A percentile compares a stretch with the other conserved stretches of the same genome.
phyloP scores from a whole-genome alignment of 345 rosid species.

The Eucalyptus regnans region DNA sequence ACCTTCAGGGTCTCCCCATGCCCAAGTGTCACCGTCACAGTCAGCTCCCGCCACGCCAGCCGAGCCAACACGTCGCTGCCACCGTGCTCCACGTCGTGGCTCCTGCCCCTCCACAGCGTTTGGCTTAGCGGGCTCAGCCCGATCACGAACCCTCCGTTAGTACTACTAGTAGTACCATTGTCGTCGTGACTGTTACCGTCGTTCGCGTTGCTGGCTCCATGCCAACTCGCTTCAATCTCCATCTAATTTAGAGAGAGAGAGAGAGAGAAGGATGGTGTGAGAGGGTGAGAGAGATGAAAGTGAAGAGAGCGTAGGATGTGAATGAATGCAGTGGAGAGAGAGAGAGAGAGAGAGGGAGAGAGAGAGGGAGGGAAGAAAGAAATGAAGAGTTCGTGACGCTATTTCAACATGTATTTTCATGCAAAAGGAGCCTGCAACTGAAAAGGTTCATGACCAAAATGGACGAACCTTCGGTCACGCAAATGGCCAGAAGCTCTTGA shows the following conservation, averaged over 20 bases:
- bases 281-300: neutral
- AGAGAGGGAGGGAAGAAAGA: neutral
- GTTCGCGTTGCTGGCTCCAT: neutral
- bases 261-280: neutral
- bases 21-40: slow-evolving; percentile 59
- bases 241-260: neutral
- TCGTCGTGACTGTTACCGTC: neutral
- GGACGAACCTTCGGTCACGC: neutral
- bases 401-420: neutral
- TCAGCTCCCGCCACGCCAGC: slow-evolving; percentile 89
- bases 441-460: neutral
- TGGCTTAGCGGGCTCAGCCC: slow-evolving; percentile 82
- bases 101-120: slow-evolving; percentile 60
- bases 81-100: slow-evolving; percentile 21
- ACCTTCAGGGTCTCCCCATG: slow-evolving; percentile 71
- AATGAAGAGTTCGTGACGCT: neutral
- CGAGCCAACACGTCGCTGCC: slow-evolving; percentile 81
- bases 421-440: neutral
- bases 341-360: no score
- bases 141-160: neutral
- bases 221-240: neutral
- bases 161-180: neutral
- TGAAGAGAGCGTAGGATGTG: neutral
- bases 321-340: neutral
- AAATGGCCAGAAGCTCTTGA: neutral